Evolutionary conservation across 176 grass and related monocot species (phyloP).

Genomic region (Aegilops speltoides): DNA sequence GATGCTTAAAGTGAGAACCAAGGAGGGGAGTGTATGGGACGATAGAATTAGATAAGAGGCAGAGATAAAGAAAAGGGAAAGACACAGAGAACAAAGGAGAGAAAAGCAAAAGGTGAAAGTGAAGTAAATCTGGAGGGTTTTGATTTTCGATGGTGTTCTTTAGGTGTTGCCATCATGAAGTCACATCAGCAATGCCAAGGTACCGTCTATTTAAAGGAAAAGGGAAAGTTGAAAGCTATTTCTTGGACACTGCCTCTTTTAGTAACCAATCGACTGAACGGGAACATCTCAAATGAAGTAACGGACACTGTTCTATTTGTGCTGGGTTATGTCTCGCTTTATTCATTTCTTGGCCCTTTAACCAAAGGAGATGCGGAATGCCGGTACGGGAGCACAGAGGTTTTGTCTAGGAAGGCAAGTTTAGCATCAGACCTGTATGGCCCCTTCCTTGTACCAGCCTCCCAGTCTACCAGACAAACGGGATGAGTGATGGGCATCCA

Average conservation of each 20-base stretch:
- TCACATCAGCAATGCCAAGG: not conserved
- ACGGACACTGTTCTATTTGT: not conserved
- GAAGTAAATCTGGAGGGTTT: constrained; percentile 20
- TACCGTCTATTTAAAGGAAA: constrained; percentile 13
- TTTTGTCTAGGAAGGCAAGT: constrained; percentile 22
- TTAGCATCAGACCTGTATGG: constrained; percentile 11
- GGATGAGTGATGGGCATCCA: not conserved
- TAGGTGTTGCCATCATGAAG: not conserved
- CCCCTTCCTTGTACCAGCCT: not conserved
- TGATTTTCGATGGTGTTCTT: not conserved
- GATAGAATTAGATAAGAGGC: constrained; percentile 20
- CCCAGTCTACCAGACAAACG: constrained; percentile 3
- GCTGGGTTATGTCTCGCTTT: not conserved
- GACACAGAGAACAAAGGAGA: constrained; percentile 1
- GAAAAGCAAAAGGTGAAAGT: constrained; percentile 49
- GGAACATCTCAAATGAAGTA: not conserved
- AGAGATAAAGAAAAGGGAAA: constrained; percentile 44
- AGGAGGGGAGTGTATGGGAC: not conserved
- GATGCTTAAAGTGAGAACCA: constrained; percentile 56
- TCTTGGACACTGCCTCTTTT: constrained; percentile 20
- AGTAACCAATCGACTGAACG: not conserved
- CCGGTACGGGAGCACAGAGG: constrained; percentile 8
- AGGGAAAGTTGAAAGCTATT: not conserved
- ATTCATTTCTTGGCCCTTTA: constrained; percentile 41
- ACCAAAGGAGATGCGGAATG: constrained; percentile 33